phyloP scores from a whole-genome alignment of 1,284 basidiomycete genomes.

The Trichosporon ovoides region DNA sequence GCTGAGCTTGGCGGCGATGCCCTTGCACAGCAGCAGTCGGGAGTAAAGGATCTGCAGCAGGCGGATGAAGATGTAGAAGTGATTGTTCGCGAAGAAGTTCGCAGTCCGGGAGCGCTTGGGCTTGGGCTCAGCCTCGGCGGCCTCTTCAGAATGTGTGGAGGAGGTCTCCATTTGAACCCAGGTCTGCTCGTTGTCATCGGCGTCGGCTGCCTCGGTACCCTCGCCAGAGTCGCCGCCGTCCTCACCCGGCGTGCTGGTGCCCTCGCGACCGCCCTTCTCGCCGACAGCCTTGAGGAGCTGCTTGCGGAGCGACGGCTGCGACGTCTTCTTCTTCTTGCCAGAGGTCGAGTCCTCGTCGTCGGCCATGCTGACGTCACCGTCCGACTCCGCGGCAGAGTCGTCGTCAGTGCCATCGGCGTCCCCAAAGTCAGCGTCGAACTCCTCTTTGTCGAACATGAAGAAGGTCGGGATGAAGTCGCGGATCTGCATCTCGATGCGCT shows the following conservation, averaged over 20 bases:
- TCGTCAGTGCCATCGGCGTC: slow-evolving; percentile 58
- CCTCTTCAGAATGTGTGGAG: slow-evolving; percentile 41
- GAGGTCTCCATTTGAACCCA: slow-evolving; percentile 21
- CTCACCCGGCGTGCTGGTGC: slow-evolving; percentile 39
- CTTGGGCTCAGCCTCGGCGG: slow-evolving; percentile 42
- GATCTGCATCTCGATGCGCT: slow-evolving; percentile 78
- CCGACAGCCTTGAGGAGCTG: slow-evolving; percentile 63
- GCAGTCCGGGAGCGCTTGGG: slow-evolving; percentile 38
- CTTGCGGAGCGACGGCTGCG: slow-evolving; percentile 61
- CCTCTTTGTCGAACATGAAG: slow-evolving; percentile 67
- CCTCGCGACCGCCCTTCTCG: slow-evolving; percentile 58
- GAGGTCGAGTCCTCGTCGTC: slow-evolving; percentile 52
- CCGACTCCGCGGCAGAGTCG: slow-evolving; percentile 59
- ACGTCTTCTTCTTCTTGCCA: slow-evolving; percentile 33
- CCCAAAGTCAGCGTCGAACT: slow-evolving; percentile 69
- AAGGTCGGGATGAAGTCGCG: slow-evolving; percentile 77
- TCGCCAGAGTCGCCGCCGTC: slow-evolving; percentile 27
- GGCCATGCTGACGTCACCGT: slow-evolving; percentile 45
- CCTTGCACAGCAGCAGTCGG: slow-evolving; percentile 75
- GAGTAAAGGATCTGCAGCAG: slow-evolving; percentile 80
- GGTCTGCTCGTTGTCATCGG: slow-evolving; percentile 37
- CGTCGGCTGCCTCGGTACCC: slow-evolving; percentile 41
- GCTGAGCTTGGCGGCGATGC: slow-evolving; percentile 55
- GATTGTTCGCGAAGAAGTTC: slow-evolving; percentile 84
- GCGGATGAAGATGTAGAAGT: slow-evolving; percentile 83